phyloP scores from a whole-genome alignment of 129 eudicot species.

The Rutidosis leptorrhynchoides region DNA sequence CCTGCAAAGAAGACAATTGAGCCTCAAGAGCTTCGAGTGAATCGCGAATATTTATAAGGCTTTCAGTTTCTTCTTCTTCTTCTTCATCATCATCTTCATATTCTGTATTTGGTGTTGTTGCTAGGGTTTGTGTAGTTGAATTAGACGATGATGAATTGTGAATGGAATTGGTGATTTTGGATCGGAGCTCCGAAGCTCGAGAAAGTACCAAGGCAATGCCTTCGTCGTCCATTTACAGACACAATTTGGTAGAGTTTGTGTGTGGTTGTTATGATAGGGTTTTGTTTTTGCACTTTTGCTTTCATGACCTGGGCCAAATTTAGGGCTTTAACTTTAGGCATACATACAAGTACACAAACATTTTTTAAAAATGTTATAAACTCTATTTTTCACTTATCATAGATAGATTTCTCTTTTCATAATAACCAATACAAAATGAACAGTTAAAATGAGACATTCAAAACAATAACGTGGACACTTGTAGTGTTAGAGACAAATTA shows the following conservation, averaged over 20 bases:
- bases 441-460: too few relatives aligned
- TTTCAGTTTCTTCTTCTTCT: conserved; percentile 57
- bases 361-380: too few relatives aligned
- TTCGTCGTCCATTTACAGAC: conserved; percentile 46
- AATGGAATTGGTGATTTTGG: conserved; percentile 70
- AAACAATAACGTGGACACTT: too few relatives aligned
- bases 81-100: conserved; percentile 28
- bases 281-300: not conserved
- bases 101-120: not conserved
- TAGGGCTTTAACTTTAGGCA: conserved; percentile 6
- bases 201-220: conserved; percentile 67
- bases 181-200: conserved; percentile 72
- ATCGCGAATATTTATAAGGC: conserved; percentile 63
- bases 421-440: too few relatives aligned
- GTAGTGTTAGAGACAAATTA: too few relatives aligned
- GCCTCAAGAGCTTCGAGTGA: conserved; percentile 83
- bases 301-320: conserved; percentile 32
- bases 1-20: conserved; percentile 86
- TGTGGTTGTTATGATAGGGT: conserved; percentile 29
- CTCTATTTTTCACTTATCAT: too few relatives aligned
- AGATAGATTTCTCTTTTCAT: too few relatives aligned
- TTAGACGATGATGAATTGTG: conserved; percentile 29
- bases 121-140: conserved; percentile 10
- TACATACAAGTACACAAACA: not conserved
- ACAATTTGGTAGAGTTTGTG: not conserved